phyloP scores from a whole-genome alignment of 176 grass and related monocot species.

The Tuctoria greenei region DNA sequence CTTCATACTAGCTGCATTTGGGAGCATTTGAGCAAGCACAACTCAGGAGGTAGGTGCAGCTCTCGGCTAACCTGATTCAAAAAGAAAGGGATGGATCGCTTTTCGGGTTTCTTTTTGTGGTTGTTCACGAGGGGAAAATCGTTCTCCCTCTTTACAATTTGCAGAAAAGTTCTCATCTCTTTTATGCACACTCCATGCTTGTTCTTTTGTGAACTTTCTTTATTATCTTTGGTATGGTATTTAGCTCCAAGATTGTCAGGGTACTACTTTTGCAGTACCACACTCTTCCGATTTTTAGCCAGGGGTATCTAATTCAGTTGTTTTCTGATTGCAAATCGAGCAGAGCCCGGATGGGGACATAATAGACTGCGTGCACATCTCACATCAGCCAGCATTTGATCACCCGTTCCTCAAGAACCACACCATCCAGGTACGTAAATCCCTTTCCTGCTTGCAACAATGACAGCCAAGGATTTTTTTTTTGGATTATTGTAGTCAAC shows the following conservation, averaged over 20 bases:
- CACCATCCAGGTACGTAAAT: conserved; percentile 60
- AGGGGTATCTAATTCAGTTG: conserved; percentile 3
- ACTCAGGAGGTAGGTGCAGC: not conserved
- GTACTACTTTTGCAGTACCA: not conserved
- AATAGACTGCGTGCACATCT: conserved; percentile 90
- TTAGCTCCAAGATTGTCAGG: not conserved
- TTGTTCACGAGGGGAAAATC: conserved; percentile 35
- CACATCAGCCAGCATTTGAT: conserved; percentile 89
- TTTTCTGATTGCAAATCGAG: conserved; percentile 23
- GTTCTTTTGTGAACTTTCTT: conserved; percentile 12
- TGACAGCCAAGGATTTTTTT: no score
- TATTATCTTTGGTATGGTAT: not conserved
- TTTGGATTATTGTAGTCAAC: no score
- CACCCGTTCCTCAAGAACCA: conserved; percentile 89
- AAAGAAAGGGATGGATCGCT: not conserved
- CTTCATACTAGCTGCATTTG: conserved; percentile 3
- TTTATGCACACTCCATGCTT: not conserved
- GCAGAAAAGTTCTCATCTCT: conserved; percentile 2
- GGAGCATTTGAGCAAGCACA: conserved; percentile 19
- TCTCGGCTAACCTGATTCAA: conserved; percentile 19
- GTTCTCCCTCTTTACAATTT: conserved; percentile 31
- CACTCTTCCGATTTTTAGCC: not conserved
- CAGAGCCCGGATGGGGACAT: conserved; percentile 93
- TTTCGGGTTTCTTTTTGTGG: conserved; percentile 10
- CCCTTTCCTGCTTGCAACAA: no score